Conservation (phyloP, 176 grass and related monocot species). For the bread wheat (Triticum aestivum) region IWGSC_CS_RefSeq_v2.1 NC_057808.1:415264645-415265144, state of each 20-base stretch:
- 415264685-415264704: background rate
- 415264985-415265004: constrained; percentile 47
- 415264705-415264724: background rate
- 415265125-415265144: background rate
- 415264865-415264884: background rate
- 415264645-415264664: background rate
- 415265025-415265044: constrained; percentile 58
- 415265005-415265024: constrained; percentile 41
- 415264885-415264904: background rate
- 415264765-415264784: background rate
- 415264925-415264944: constrained; percentile 62
- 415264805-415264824: background rate
- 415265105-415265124: background rate
- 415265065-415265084: constrained; percentile 47
- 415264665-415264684: background rate
- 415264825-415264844: background rate
- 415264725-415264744: background rate
- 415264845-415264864: background rate
- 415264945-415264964: constrained; percentile 53
- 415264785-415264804: background rate
- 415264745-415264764: background rate
- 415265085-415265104: background rate
- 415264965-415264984: constrained; percentile 71
- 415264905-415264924: background rate
- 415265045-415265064: constrained; percentile 74